A percentile compares a stretch with the other conserved stretches of the same genome.
Evolutionary conservation across 2,329 filamentous ascomycete species (phyloP).

Genomic region (Ascosphaera apis): DNA sequence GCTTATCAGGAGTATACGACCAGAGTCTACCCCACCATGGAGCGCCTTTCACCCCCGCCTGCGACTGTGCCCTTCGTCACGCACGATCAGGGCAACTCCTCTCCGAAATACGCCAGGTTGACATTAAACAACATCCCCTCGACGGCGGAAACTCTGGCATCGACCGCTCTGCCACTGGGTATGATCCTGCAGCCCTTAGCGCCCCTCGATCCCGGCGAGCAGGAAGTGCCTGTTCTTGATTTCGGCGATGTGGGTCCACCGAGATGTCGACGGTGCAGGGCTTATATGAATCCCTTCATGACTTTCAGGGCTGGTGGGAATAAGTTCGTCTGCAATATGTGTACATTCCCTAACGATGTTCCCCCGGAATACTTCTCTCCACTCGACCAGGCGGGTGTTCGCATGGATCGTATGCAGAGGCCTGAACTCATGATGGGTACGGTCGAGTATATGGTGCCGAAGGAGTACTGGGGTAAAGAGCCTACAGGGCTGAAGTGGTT

Average conservation of each 20-base stretch:
- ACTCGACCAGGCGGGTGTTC: slow-evolving; percentile 62
- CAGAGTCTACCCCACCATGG: slow-evolving; percentile 86
- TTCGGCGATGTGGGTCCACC: slow-evolving; percentile 83
- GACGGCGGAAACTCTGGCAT: slow-evolving; percentile 52
- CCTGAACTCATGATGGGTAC: slow-evolving; percentile 80
- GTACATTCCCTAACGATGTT: slow-evolving; percentile 90
- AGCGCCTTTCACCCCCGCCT: slow-evolving; percentile 76
- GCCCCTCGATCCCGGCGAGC: slow-evolving; percentile 58
- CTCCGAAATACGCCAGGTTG: slow-evolving; percentile 76
- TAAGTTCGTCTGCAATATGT: slow-evolving; percentile 96
- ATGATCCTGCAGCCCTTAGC: slow-evolving; percentile 77
- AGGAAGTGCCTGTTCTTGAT: slow-evolving; percentile 73
- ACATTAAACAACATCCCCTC: slow-evolving; percentile 86
- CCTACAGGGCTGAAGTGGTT: slow-evolving; percentile 72
- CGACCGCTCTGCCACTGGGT: slow-evolving; percentile 67
- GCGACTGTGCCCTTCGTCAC: slow-evolving; percentile 74
- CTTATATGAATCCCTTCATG: slow-evolving; percentile 99
- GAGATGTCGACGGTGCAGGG: slow-evolving; percentile 72
- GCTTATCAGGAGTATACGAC: slow-evolving; percentile 64
- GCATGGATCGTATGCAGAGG: slow-evolving; percentile 68
- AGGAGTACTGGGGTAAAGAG: slow-evolving; percentile 95
- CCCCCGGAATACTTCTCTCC: slow-evolving; percentile 81
- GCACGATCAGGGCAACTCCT: slow-evolving; percentile 91
- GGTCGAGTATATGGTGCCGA: slow-evolving; percentile 88
- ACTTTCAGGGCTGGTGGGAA: slow-evolving; percentile 83